Conservation (phyloP, 140 eudicot species). For the Anethum foeniculum region DNA sequence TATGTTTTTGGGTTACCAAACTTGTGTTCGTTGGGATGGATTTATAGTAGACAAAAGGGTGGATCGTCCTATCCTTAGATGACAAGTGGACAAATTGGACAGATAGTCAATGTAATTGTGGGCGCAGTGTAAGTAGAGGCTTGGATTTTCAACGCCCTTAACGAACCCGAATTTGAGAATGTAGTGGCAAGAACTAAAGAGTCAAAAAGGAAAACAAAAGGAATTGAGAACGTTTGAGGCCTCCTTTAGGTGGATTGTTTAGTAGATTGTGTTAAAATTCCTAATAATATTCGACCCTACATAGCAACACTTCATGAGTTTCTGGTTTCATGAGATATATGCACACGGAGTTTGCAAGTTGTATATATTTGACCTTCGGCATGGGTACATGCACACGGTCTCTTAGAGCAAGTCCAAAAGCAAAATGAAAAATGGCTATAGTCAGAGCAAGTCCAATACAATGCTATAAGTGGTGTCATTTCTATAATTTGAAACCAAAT, state of each 20-base stretch:
- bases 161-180: neutral
- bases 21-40: constrained; percentile 10
- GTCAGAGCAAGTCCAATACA: too few species aligned
- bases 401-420: too few species aligned
- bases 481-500: too few species aligned
- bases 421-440: too few species aligned
- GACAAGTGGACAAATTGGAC: constrained; percentile 30
- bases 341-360: neutral
- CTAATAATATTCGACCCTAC: neutral
- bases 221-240: neutral
- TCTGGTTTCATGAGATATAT: neutral
- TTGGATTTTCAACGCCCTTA: neutral
- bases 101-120: constrained; percentile 16
- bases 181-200: neutral
- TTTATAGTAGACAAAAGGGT: constrained; percentile 22
- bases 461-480: too few species aligned
- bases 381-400: neutral
- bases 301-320: neutral
- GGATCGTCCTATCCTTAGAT: constrained; percentile 16
- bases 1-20: constrained; percentile 1
- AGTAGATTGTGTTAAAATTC: neutral
- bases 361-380: neutral
- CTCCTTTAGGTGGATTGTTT: neutral
- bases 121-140: constrained; percentile 5
- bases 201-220: neutral